Conservation (phyloP, 2,329 filamentous ascomycete species). For the Trichoderma koningiopsis region DNA sequence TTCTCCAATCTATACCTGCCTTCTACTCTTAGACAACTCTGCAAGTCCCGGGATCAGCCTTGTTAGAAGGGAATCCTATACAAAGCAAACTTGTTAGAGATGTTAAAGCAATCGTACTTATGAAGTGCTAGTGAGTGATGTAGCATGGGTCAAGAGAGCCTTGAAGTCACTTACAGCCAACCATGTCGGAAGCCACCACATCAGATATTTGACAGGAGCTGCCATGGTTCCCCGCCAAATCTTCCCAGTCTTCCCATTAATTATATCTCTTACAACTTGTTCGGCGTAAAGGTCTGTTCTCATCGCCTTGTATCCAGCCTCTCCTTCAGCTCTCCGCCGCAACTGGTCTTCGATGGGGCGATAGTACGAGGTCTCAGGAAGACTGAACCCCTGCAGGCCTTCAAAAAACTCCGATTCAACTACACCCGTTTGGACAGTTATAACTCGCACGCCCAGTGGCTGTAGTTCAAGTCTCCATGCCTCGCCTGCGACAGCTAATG, state of each 20-base stretch:
- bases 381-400: background rate
- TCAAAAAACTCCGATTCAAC: background rate
- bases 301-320: background rate
- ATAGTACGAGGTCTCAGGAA: background rate
- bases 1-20: background rate
- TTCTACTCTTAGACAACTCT: background rate
- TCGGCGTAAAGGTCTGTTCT: background rate
- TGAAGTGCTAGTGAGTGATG: background rate
- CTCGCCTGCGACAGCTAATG: background rate
- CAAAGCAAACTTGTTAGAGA: background rate
- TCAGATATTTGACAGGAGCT: background rate
- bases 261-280: background rate
- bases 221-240: background rate
- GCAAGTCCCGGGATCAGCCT: background rate
- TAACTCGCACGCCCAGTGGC: background rate
- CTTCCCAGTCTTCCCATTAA: background rate
- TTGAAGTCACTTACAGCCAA: background rate
- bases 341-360: background rate
- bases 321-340: background rate
- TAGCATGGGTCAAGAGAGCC: background rate
- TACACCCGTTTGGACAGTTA: background rate
- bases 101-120: background rate
- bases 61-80: background rate
- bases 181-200: background rate
- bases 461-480: background rate